These are phyloP conservation scores for Fusarium dlaminii DNA, from an alignment of 2,329 filamentous ascomycete species.

Conservation along the genomic window DNA sequence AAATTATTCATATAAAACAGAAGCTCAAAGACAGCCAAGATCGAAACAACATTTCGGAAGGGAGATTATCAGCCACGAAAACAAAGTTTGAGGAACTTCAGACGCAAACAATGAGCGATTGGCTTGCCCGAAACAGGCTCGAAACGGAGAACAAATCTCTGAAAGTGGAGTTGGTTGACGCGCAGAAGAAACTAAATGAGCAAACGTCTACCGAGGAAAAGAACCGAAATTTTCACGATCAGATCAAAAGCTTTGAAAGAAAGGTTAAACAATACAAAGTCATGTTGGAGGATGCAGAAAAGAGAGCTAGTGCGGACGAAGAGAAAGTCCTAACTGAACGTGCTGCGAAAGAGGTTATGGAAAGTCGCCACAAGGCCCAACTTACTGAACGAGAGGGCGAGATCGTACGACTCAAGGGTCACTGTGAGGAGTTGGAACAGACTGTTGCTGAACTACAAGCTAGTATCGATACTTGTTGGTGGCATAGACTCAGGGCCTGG, in stretches of 20 bases:
- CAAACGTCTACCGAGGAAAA: too few relatives aligned
- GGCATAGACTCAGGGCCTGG: not conserved
- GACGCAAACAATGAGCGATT: not conserved
- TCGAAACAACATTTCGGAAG: rapidly evolving
- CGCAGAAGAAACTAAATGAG: too few relatives aligned
- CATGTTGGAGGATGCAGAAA: not conserved
- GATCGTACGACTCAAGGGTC: not conserved
- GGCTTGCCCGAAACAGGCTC: not conserved
- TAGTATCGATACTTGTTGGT: not conserved
- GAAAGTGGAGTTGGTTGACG: not conserved
- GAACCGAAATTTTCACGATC: too few relatives aligned
- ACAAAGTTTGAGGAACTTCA: not conserved
- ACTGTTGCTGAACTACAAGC: not conserved
- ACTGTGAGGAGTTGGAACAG: not conserved
- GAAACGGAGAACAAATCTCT: not conserved
- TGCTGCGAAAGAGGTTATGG: not conserved
- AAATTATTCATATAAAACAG: not conserved
- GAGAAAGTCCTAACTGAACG: not conserved
- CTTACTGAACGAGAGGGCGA: not conserved
- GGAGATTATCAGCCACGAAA: not conserved
- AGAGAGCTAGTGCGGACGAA: not conserved
- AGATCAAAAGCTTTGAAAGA: not conserved
- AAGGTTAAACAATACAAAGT: not conserved
- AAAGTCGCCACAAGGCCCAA: not conserved
- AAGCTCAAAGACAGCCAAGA: not conserved